These are phyloP conservation scores for Agrocybe praecox DNA, from an alignment of 768 basidiomycete species.

Conservation along the genomic window DNA sequence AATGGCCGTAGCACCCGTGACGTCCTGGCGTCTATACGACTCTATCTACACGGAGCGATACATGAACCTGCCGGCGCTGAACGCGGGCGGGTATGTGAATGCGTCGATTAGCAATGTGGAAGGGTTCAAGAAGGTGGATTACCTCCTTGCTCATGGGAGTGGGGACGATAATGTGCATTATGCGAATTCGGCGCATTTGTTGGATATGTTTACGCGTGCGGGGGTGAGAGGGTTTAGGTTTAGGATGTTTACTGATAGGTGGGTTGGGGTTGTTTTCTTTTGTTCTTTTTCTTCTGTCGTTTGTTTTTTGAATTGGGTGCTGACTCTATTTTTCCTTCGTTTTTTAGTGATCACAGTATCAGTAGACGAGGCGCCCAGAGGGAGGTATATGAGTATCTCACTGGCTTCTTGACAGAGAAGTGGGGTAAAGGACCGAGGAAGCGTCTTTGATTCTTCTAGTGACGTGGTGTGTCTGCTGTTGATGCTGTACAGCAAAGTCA, in stretches of 20 bases:
- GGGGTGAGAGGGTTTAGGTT: conserved; percentile 79
- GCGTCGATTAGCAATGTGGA: conserved; percentile 88
- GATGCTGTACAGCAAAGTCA: too few species aligned
- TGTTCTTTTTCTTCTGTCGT: not conserved
- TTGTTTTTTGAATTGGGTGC: not conserved
- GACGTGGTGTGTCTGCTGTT: too few species aligned
- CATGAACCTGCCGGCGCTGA: conserved; percentile 82
- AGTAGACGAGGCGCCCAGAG: conserved; percentile 71
- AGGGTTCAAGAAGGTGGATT: conserved; percentile 81
- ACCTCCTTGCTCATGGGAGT: conserved; percentile 87
- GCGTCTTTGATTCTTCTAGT: conserved; percentile 38
- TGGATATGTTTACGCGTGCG: conserved; percentile 89
- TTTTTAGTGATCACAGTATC: conserved; percentile 78
- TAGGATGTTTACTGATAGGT: conserved; percentile 98
- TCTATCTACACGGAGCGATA: conserved; percentile 98
- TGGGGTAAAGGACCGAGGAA: conserved; percentile 89
- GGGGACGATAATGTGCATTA: conserved; percentile 98
- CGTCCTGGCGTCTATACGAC: conserved; percentile 87
- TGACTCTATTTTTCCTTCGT: not conserved
- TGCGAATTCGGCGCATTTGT: conserved; percentile 84
- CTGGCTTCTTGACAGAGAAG: conserved; percentile 82
- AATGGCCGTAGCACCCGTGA: conserved; percentile 92
- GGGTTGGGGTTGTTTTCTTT: conserved; percentile 19
- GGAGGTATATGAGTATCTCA: conserved; percentile 89
- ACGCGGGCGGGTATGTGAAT: conserved; percentile 87